These are phyloP conservation scores for Phtheirospermum japonicum DNA, from an alignment of 257 asterid species.

Conservation along the genomic window DNA sequence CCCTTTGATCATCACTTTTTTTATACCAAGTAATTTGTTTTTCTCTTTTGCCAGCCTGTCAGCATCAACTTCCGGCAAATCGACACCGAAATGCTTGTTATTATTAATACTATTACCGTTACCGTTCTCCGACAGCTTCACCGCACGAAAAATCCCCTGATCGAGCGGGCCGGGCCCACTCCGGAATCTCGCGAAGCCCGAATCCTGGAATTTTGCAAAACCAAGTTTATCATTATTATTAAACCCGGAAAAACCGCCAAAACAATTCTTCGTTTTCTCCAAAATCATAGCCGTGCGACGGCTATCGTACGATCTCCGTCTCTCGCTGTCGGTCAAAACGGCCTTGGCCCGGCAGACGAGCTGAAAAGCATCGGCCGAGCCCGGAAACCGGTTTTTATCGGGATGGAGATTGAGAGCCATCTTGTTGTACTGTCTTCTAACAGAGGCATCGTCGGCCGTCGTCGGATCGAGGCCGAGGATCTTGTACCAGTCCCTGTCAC, in stretches of 20 bases:
- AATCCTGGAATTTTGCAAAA: not conserved
- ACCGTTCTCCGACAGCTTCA: not conserved
- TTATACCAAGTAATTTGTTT: too few species aligned
- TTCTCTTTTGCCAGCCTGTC: too few species aligned
- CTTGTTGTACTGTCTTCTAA: slow-evolving; percentile 43
- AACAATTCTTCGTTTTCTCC: not conserved
- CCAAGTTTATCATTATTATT: not conserved
- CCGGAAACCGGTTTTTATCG: slow-evolving; percentile 52
- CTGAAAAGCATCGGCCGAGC: slow-evolving; percentile 60
- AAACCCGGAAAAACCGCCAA: slow-evolving; percentile 1
- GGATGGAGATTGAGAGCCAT: slow-evolving; percentile 62
- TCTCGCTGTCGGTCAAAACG: slow-evolving; percentile 38
- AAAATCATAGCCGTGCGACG: not conserved
- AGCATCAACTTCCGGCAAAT: too few species aligned
- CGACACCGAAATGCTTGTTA: too few species aligned
- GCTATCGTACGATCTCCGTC: slow-evolving; percentile 22
- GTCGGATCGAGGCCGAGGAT: slow-evolving; percentile 48
- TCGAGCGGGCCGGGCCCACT: not conserved
- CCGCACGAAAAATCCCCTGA: not conserved
- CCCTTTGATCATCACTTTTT: not conserved
- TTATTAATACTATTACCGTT: too few species aligned
- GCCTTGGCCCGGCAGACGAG: slow-evolving; percentile 47
- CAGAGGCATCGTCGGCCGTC: slow-evolving; percentile 44
- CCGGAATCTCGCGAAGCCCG: not conserved
- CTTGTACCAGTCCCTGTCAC: slow-evolving; percentile 55